These are phyloP conservation scores for Sclerotiophoma versabilis DNA, from an alignment of 2,329 filamentous ascomycete genomes.

Conservation along the genomic window DNA sequence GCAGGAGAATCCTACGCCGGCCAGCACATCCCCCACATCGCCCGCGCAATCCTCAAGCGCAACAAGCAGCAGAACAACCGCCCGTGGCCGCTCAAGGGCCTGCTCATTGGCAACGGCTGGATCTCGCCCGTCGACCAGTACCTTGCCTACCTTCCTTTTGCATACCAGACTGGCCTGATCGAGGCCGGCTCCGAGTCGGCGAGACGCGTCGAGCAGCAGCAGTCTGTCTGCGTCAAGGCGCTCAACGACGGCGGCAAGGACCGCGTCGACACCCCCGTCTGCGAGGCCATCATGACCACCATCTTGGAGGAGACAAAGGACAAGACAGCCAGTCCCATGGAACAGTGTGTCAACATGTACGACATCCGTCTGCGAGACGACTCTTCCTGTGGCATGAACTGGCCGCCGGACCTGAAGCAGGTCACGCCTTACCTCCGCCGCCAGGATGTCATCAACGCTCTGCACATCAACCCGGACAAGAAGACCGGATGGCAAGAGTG, in stretches of 20 bases:
- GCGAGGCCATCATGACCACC: constrained; percentile 78
- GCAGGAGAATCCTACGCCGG: constrained; percentile 97
- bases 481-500: constrained; percentile 92
- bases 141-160: constrained; percentile 80
- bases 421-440: constrained; percentile 87
- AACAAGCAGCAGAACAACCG: constrained; percentile 68
- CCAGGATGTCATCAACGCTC: constrained; percentile 76
- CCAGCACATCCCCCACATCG: constrained; percentile 96
- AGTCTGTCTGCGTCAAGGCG: constrained; percentile 70
- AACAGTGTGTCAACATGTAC: constrained; percentile 91
- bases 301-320: constrained; percentile 73
- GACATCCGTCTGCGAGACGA: constrained; percentile 85
- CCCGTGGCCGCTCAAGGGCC: constrained; percentile 80
- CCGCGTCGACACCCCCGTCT: constrained; percentile 71
- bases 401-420: constrained; percentile 83
- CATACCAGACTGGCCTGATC: constrained; percentile 78
- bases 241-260: constrained; percentile 66
- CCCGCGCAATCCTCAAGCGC: constrained; percentile 85
- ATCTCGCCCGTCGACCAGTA: constrained; percentile 92
- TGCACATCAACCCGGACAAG: constrained; percentile 84
- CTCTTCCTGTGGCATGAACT: constrained; percentile 93
- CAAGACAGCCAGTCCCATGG: constrained; percentile 58
- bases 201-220: constrained; percentile 71
- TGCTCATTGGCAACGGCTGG: constrained; percentile 98
- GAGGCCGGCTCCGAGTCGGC: constrained; percentile 69